Percentiles rank a stretch among this genome's conserved stretches.
Evolutionary conservation across 129 eudicot species (phyloP).

Genomic region (Flaveria linearis): DNA sequence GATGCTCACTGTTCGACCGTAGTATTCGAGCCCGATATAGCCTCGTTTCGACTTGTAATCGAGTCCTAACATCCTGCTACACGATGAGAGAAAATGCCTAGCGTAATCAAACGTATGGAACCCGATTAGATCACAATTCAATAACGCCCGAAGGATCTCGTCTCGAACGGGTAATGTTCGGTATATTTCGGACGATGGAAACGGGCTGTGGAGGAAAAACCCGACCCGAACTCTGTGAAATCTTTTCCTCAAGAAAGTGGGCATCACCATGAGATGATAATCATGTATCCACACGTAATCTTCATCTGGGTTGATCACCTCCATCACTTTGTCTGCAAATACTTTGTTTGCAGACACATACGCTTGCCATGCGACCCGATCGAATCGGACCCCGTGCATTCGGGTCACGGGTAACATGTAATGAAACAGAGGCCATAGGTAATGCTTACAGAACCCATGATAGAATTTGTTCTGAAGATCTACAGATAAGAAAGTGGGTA

Average conservation of each 20-base stretch:
- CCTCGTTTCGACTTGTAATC: conserved; percentile 88
- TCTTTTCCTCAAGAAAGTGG: conserved; percentile 75
- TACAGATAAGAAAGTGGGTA: conserved; percentile 67
- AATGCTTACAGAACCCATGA: conserved; percentile 95
- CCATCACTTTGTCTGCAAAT: conserved; percentile 77
- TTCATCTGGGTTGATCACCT: conserved; percentile 79
- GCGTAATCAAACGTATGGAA: conserved; percentile 97
- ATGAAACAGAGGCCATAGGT: conserved; percentile 96
- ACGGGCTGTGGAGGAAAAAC: conserved; percentile 81
- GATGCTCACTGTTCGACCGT: conserved; percentile 82
- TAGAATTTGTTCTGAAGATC: conserved; percentile 65
- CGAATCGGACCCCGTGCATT: conserved; percentile 59
- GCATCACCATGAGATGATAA: conserved; percentile 86
- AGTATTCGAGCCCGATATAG: conserved; percentile 80
- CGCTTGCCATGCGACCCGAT: conserved; percentile 66
- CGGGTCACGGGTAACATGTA: conserved; percentile 70
- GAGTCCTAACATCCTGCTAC: conserved; percentile 89
- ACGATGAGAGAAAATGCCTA: conserved; percentile 83
- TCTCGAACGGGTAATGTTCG: conserved; percentile 80
- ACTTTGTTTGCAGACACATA: conserved; percentile 77
- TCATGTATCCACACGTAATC: conserved; percentile 95
- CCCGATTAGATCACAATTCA: conserved; percentile 91
- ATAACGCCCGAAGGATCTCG: conserved; percentile 65
- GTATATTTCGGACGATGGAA: conserved; percentile 80
- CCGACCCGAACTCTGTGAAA: conserved; percentile 68